Evolutionary conservation across 129 eudicot genomes (phyloP).

Genomic region (Lonicera japonica): DNA sequence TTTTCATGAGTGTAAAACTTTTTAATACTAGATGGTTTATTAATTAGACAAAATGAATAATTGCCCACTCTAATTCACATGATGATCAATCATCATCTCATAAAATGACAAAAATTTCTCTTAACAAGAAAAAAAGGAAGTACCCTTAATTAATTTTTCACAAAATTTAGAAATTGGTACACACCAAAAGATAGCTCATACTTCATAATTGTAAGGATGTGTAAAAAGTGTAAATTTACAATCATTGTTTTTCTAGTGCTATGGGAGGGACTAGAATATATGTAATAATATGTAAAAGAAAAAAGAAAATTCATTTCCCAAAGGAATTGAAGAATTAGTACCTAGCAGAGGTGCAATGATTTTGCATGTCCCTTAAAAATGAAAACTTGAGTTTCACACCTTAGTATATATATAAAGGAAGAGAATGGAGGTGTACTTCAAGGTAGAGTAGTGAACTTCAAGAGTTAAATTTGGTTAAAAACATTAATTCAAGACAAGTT

Average conservation of each 20-base stretch:
- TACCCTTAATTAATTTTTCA: too few species aligned
- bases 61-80: constrained; percentile 12
- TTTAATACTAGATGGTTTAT: background rate
- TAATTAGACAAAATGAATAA: constrained; percentile 8
- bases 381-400: constrained; percentile 20
- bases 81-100: constrained; percentile 15
- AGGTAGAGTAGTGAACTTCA: constrained; percentile 3
- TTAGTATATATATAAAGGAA: background rate
- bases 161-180: too few species aligned
- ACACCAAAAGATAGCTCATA: too few species aligned
- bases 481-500: too few species aligned
- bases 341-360: constrained; percentile 15
- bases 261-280: too few species aligned
- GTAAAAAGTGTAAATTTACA: too few species aligned
- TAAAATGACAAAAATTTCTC: background rate
- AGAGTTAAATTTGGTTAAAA: constrained; percentile 4
- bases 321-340: background rate
- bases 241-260: background rate
- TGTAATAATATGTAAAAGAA: too few species aligned
- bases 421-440: background rate
- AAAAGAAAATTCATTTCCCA: background rate
- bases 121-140: too few species aligned
- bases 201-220: too few species aligned
- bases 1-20: too few species aligned
- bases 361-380: constrained; percentile 2